Conservation (phyloP, 371 early-diverging fungal genomes). For the Rhizopus delemar region DNA sequence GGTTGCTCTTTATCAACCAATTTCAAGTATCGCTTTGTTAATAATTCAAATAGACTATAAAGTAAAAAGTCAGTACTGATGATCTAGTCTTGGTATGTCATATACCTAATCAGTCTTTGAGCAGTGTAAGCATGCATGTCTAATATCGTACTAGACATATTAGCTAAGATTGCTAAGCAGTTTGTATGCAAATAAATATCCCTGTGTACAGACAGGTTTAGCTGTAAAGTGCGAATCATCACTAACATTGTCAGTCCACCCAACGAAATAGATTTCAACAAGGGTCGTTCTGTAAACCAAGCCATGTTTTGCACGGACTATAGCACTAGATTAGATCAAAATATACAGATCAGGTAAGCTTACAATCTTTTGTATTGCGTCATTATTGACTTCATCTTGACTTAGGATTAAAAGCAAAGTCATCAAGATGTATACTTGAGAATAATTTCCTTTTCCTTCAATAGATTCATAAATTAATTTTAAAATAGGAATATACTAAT, state of each 20-base stretch:
- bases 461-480: slow-evolving; percentile 69
- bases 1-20: slow-evolving; percentile 39
- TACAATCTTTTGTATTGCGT: slow-evolving; percentile 75
- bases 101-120: slow-evolving; percentile 69
- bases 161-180: slow-evolving; percentile 66
- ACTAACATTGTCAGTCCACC: slow-evolving; percentile 68
- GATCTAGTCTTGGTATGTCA: not conserved
- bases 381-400: slow-evolving; percentile 74
- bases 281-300: slow-evolving; percentile 75
- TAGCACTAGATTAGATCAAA: too few relatives aligned
- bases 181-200: slow-evolving; percentile 73
- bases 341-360: slow-evolving; percentile 13
- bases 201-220: slow-evolving; percentile 71
- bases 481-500: slow-evolving; percentile 68
- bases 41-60: slow-evolving; percentile 64
- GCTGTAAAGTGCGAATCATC: slow-evolving; percentile 65
- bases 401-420: slow-evolving; percentile 66
- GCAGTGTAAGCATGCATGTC: slow-evolving; percentile 75
- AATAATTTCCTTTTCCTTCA: slow-evolving; percentile 62
- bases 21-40: slow-evolving; percentile 69
- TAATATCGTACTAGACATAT: slow-evolving; percentile 63
- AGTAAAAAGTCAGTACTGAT: not conserved
- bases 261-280: slow-evolving; percentile 66
- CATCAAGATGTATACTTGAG: slow-evolving; percentile 69
- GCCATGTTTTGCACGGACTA: slow-evolving; percentile 62